These are phyloP conservation scores for Phaeosphaeriaceae sp. DNA, from an alignment of 2,329 filamentous ascomycete species.

Conservation along the genomic window DNA sequence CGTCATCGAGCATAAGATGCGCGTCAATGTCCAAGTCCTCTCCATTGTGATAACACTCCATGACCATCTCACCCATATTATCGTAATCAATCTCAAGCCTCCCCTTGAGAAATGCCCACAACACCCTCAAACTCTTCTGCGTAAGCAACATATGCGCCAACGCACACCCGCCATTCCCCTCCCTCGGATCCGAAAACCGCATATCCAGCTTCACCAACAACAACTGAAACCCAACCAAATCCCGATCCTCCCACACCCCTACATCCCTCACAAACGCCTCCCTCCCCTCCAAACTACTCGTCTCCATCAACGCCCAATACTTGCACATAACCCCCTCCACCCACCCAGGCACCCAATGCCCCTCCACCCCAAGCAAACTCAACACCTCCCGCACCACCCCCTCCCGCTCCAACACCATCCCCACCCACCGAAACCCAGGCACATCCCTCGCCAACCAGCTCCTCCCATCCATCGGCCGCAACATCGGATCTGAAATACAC, in stretches of 20 bases:
- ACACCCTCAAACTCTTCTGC: constrained; percentile 54
- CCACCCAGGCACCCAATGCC: constrained; percentile 55
- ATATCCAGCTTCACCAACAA: constrained; percentile 77
- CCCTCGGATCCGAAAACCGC: constrained; percentile 69
- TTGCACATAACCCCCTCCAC: constrained; percentile 62
- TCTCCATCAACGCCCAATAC: constrained; percentile 76
- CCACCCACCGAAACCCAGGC: constrained; percentile 70
- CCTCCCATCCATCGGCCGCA: constrained; percentile 52
- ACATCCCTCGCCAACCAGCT: constrained; percentile 50
- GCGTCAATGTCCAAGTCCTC: constrained; percentile 27
- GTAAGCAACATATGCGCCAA: constrained; percentile 59
- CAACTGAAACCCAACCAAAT: constrained; percentile 67
- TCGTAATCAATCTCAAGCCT: constrained; percentile 55
- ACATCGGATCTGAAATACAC: constrained; percentile 66
- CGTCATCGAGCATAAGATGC: constrained; percentile 30
- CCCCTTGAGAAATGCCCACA: constrained; percentile 55
- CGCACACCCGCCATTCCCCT: constrained; percentile 55
- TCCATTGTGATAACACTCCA: constrained; percentile 22
- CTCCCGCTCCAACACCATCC: constrained; percentile 62
- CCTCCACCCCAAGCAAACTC: constrained; percentile 67
- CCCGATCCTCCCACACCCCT: constrained; percentile 62
- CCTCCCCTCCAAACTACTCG: constrained; percentile 63
- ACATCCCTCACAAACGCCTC: constrained; percentile 60
- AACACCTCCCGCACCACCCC: constrained; percentile 60
- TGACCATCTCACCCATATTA: constrained; percentile 14